Evolutionary conservation across 2,329 filamentous ascomycete species (phyloP).

Genomic region (Phyllosticta paracitricarpa): DNA sequence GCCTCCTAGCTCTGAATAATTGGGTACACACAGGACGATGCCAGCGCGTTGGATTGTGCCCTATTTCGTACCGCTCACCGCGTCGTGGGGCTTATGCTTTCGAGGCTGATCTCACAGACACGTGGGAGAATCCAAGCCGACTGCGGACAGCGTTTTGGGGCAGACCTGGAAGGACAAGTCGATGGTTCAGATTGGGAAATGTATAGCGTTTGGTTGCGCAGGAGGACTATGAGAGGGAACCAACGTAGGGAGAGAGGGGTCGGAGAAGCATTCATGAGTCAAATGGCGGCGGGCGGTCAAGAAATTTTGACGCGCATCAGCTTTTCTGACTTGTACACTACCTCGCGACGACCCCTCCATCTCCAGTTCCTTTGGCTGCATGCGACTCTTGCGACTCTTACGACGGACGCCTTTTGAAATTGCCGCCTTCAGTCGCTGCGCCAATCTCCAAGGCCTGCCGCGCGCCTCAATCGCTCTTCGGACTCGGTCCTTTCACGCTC

Average conservation of each 20-base stretch:
- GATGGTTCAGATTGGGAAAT: no score
- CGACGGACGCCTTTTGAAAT: not conserved
- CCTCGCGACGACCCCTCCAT: not conserved
- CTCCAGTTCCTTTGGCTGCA: not conserved
- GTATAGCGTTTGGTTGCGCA: no score
- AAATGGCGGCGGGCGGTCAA: not conserved
- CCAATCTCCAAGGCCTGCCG: not conserved
- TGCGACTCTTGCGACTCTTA: not conserved
- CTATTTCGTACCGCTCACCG: no score
- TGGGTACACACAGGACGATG: no score
- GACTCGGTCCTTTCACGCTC: not conserved
- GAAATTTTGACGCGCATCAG: not conserved
- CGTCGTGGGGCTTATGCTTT: no score
- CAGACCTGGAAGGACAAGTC: not conserved
- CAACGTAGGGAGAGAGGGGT: not conserved
- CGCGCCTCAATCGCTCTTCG: not conserved
- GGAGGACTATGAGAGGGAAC: no score
- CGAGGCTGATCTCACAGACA: no score
- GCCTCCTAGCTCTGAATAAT: not conserved
- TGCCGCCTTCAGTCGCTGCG: not conserved
- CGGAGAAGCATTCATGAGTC: not conserved
- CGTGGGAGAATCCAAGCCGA: no score
- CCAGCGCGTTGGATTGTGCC: no score
- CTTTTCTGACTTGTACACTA: not conserved
- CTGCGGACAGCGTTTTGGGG: no score